Evolutionary conservation across 1,284 basidiomycete species (phyloP), one percentile per base, ranked within the genome.

Genomic region (Ganoderma lingzhi): DNA sequence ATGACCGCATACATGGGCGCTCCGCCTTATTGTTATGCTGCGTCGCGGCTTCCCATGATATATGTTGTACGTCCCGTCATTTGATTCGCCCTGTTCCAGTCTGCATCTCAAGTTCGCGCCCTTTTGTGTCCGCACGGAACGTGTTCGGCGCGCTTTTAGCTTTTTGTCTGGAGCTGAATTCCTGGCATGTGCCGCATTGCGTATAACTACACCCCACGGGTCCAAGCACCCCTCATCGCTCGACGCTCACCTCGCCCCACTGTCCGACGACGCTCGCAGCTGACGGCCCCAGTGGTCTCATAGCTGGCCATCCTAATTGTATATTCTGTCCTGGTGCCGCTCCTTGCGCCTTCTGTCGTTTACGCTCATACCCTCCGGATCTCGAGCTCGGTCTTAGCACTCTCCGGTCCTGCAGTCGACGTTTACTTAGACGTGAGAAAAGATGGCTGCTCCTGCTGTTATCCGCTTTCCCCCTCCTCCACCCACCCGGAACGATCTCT

Each of bases 401-500:
- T 37, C 44, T 41, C 45, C 44, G n/a, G 28, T 64, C 44, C 53
- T 56, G 48, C 17, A 45, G 39, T 63, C 62, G 30, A 61, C 39
- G 67, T 70, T 41, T 61, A 59, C 37, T 39, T 59, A 30, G 23
- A 61, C 59, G 59, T 61, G 39, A 37, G 59, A 53, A 42, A 64
- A 64, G 15, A 76, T 78, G 75, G 69, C 76, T 56, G 19, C 64
- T 35, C 63, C 71, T 64, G 48, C 74, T 35, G 68, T 73, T 63
- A 80, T 85, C 66, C 82, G 85, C 19, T 88, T 84, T 74, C 87
- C 88, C 23, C 78, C 82, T 8, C 88, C 87, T 3, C 90, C 90
- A 1, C 88, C 88, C 0, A 91, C 90, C 28, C 85, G 81, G 41
- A 91, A 92, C 76, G 81, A 82, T 14, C 79, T 90, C 61, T 87